Evolutionary conservation across 352 stramenopile genomes (phyloP).

Genomic region (Nothophytophthora sp.): DNA sequence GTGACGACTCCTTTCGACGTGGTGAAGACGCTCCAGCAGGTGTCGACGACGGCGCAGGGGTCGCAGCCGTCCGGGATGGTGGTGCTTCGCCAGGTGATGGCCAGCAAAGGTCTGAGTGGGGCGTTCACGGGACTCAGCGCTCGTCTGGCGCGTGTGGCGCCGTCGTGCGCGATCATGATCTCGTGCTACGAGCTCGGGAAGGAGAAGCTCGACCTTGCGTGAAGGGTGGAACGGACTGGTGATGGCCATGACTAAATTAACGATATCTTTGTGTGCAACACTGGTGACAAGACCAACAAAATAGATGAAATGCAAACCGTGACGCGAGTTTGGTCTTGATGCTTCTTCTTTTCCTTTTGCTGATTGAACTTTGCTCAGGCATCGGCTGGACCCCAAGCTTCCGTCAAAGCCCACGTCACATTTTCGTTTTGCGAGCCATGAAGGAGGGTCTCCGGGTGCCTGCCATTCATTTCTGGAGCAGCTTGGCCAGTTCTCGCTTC

Average conservation of each 20-base stretch:
- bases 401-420: too few relatives aligned
- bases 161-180: conserved; percentile 90
- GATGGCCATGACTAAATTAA: conserved; percentile 3
- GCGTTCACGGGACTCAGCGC: conserved; percentile 70
- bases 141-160: conserved; percentile 65
- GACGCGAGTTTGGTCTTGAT: too few relatives aligned
- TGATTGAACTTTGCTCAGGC: too few relatives aligned
- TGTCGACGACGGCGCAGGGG: conserved; percentile 42
- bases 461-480: neutral
- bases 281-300: conserved; percentile 3
- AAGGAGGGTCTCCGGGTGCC: neutral
- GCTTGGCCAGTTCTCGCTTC: neutral
- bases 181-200: conserved; percentile 84
- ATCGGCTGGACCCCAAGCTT: too few relatives aligned
- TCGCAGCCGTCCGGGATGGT: conserved; percentile 34
- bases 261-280: conserved; percentile 9
- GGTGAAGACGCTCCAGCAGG: conserved; percentile 93
- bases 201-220: conserved; percentile 59
- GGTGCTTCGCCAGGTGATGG: conserved; percentile 56
- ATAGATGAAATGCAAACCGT: too few relatives aligned
- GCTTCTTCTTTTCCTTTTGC: too few relatives aligned
- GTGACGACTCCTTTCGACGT: conserved; percentile 96
- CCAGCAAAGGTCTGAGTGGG: conserved; percentile 42
- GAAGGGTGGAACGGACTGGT: conserved; percentile 5
- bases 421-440: conserved; percentile 8